Base-by-base conservation (phyloP, 2,329 filamentous ascomycete species). In the Colletotrichum karsti region DNA sequence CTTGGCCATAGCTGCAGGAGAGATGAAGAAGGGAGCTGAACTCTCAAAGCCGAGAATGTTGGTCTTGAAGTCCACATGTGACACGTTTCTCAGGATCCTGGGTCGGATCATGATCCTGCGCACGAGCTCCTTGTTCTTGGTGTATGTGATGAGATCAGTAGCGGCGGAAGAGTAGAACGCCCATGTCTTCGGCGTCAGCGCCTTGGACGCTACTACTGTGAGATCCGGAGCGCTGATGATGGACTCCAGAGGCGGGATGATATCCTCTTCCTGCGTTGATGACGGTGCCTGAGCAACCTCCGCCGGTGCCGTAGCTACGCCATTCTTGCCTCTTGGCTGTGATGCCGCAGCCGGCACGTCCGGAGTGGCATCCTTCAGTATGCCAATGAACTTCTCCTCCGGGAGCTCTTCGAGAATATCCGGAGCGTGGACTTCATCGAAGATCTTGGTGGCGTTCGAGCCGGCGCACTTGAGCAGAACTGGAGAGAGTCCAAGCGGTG, bases 101-200 rank as follows among this genome's bases (percentile, higher is more conserved):
- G 94, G 94, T 13, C 94, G 90, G 5, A 97, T 86, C 80, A 83
- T 84, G 67, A 88, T 84, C 15, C 83, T 78, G 4, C 60, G 39
- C 72, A 97, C 94, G 67, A 88, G 86, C 42, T 87, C 86, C 78
- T 94, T 97, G 24, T 92, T 91, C 24, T 83, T 79, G 74, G 90
- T 92, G 82, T 97, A 97, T 78, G 91, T 87, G 13, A 78, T 78
- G 77, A 97, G 96, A 77, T 97, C 93, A 77, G 97, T 94, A 60
- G 87, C 85, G 1, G 92, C 93, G 1, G 93, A 96, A 79, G 88
- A 95, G 82, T 97, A 97, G 81, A 97, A 97, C 46, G 92, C 68
- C 68, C 68, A 69, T 1, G 53, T 59, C 41, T 68, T 67, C 0
- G 53, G 37, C 20, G 74, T 64, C 1, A 80, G 65, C 24, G 75